Evolutionary conservation across 331 rosid genomes (phyloP), one percentile per base, ranked within the genome.

Genomic region (Cydonia oblonga): DNA sequence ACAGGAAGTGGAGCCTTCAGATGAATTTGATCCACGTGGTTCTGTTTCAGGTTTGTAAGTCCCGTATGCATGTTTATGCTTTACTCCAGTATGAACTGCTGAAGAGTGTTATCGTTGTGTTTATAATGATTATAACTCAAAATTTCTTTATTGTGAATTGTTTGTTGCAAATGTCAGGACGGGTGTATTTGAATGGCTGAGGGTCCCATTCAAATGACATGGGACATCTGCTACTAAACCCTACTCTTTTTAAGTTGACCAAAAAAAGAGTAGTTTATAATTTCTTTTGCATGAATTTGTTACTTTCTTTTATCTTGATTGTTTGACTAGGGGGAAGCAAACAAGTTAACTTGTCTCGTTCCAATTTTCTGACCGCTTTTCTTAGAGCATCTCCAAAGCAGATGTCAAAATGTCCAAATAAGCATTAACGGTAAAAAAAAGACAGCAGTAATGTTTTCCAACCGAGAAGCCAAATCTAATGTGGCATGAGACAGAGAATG

Each of bases 11-110:
- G 83, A 78, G 78, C 78, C 79, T 70, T 84, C 61, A 56, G 96
- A 92, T 88, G 96, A 92, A 77, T 92, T 92, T 82, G 98, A 92
- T 38, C 96, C 96, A 26, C 96, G 96, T 46, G 85, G 84, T 83
- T 73, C 87, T 2, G 42, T 9, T 35, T 35, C 91, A 85, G 96
- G 98, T 92, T 19, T 60, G 64, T 61, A 65, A 65, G 52, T 7
- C 54, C 19, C 51, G 44, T 68, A 15, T 14, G 53, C 57, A 53
- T 59, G 54, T 68, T 32, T 49, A 15, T 32, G 15, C 28, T 26
- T 51, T 32, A 9, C 3, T 13, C 75, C 6, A 54, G 13, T 18
- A 14, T 24, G 3, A 28, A 51, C 19, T 49, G 68, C 60, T 74
- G 23, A 56, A 16, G 11, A 57, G 30, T 20, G 44, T 4, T 30